Evolutionary conservation across 2,329 filamentous ascomycete species (phyloP).

Genomic region (Clarireedia monteithiana): DNA sequence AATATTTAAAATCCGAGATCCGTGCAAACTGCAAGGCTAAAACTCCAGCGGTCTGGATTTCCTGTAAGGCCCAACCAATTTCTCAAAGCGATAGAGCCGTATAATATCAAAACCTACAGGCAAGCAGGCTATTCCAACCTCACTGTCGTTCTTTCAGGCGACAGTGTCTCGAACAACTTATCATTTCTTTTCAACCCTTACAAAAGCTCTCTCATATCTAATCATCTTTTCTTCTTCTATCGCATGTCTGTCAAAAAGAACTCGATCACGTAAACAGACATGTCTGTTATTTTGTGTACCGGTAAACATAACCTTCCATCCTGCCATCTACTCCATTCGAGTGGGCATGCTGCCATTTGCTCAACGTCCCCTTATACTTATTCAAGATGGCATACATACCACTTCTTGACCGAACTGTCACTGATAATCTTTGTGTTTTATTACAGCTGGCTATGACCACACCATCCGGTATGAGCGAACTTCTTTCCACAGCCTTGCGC

Average conservation of each 20-base stretch:
- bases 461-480: conserved; percentile 53
- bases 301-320: conserved; percentile 36
- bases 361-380: neutral
- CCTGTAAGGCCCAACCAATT: neutral
- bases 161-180: neutral
- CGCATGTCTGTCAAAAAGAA: neutral
- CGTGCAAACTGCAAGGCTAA: too few species aligned
- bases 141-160: neutral
- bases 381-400: neutral
- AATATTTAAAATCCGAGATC: too few species aligned
- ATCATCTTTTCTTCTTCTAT: neutral
- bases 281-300: conserved; percentile 62
- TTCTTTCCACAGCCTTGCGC: neutral
- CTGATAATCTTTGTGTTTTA: conserved; percentile 18
- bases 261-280: conserved; percentile 26
- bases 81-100: neutral
- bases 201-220: neutral
- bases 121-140: neutral
- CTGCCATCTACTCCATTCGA: neutral
- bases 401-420: conserved; percentile 11
- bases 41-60: too few species aligned
- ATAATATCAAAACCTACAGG: too few species aligned
- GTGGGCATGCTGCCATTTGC: neutral
- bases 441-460: conserved; percentile 62
- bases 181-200: too few species aligned